Conservation (phyloP, 139 green algal species). For the Coelastrella sp. region DNA sequence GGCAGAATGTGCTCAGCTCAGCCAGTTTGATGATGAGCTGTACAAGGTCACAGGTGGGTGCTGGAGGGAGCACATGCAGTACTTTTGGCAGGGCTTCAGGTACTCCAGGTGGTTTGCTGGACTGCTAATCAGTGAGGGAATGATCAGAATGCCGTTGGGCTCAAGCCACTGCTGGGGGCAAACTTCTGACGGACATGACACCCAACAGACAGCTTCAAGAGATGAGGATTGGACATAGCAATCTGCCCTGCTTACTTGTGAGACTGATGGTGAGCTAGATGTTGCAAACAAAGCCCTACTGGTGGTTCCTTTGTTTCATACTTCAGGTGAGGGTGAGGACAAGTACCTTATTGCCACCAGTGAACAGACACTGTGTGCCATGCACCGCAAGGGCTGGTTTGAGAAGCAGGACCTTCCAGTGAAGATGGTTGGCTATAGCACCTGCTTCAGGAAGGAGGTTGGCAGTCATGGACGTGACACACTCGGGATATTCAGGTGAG, state of each 20-base stretch:
- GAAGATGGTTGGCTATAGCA: conserved; percentile 97
- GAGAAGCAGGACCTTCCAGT: conserved; percentile 84
- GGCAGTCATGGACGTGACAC: conserved; percentile 94
- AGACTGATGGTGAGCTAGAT: too few relatives aligned
- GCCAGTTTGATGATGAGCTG: conserved; percentile 99
- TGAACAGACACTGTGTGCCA: conserved; percentile 97
- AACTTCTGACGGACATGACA: too few relatives aligned
- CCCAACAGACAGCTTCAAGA: too few relatives aligned
- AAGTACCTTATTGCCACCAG: conserved; percentile 99
- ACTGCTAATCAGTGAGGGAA: too few relatives aligned
- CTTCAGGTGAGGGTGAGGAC: conserved; percentile 95
- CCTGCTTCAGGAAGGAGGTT: conserved; percentile 99
- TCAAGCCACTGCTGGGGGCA: too few relatives aligned
- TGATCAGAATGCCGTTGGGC: too few relatives aligned
- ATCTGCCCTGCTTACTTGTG: too few relatives aligned
- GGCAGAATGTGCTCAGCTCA: conserved; percentile 98
- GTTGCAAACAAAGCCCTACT: too few relatives aligned
- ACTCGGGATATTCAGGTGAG: conserved; percentile 77
- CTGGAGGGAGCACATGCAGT: neutral
- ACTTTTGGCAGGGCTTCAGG: too few relatives aligned
- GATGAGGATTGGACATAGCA: too few relatives aligned
- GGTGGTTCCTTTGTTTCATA: neutral
- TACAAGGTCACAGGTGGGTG: conserved; percentile 86
- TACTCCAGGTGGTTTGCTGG: too few relatives aligned
- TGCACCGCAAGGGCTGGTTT: conserved; percentile 95